Percentiles rank a stretch among this genome's conserved stretches.
Conservation (phyloP, 192 early-diverging fungal species). For the Coemansia sp. region DNA sequence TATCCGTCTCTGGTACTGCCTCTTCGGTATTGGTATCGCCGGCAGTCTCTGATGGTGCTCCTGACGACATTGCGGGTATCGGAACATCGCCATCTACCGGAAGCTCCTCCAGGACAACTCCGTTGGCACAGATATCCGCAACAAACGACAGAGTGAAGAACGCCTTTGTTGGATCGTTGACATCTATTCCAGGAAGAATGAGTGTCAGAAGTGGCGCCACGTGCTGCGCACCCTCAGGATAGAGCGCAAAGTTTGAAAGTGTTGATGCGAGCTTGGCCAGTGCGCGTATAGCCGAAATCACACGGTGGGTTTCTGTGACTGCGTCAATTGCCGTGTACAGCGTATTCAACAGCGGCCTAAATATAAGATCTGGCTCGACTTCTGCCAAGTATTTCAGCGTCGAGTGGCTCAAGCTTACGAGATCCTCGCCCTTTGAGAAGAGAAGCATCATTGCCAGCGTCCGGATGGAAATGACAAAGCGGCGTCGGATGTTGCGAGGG, state of each 20-base stretch:
- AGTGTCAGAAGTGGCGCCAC: constrained; percentile 74
- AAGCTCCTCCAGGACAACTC: constrained; percentile 50
- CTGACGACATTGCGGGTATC: constrained; percentile 16
- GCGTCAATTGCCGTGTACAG: constrained; percentile 84
- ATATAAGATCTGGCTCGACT: constrained; percentile 73
- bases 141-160: constrained; percentile 50
- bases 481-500: constrained; percentile 34
- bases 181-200: constrained; percentile 85
- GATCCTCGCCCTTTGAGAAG: constrained; percentile 48
- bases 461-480: constrained; percentile 41
- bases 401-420: constrained; percentile 44
- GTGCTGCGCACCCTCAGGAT: constrained; percentile 83
- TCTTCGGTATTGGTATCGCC: constrained; percentile 51
- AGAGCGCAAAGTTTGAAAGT: constrained; percentile 71
- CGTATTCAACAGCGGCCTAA: constrained; percentile 79
- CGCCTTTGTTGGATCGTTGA: constrained; percentile 89
- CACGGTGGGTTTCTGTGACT: constrained; percentile 80
- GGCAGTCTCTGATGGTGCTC: constrained; percentile 46
- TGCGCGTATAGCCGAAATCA: constrained; percentile 75
- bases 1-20: constrained; percentile 49
- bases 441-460: constrained; percentile 49
- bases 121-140: constrained; percentile 42
- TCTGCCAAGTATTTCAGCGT: constrained; percentile 55
- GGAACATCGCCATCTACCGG: constrained; percentile 36
- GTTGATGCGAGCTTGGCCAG: constrained; percentile 71